Evolutionary conservation across 2,329 filamentous ascomycete genomes (phyloP).

Genomic region (Fusarium continuum): DNA sequence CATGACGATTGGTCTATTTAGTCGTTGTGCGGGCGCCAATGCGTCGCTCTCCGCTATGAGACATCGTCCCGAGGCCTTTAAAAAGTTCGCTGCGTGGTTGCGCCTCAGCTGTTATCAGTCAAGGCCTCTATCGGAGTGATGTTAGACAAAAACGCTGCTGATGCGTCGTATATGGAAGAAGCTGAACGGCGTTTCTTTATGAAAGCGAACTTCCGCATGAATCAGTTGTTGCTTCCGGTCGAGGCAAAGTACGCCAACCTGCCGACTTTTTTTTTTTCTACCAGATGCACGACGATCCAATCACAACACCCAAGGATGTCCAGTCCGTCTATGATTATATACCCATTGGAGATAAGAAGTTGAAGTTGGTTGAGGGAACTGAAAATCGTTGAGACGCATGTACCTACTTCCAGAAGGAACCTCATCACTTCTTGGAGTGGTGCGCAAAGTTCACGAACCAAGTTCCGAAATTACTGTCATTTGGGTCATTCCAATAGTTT

Average conservation of each 20-base stretch:
- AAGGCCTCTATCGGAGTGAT: slow-evolving; percentile 1
- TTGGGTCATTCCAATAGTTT: not conserved
- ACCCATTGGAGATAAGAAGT: slow-evolving; percentile 12
- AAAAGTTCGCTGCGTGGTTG: slow-evolving; percentile 25
- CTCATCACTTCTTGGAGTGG: slow-evolving; percentile 30
- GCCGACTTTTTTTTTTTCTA: slow-evolving; percentile 27
- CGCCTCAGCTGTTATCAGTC: slow-evolving; percentile 15
- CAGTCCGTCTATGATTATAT: slow-evolving; percentile 32
- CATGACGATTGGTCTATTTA: slow-evolving; percentile 26
- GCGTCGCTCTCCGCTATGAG: slow-evolving; percentile 15
- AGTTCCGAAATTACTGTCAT: fast-evolving
- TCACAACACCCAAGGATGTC: slow-evolving; percentile 18
- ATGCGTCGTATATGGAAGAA: slow-evolving; percentile 23
- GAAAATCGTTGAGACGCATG: slow-evolving; percentile 23
- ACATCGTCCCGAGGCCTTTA: slow-evolving; percentile 13
- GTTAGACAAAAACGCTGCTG: slow-evolving; percentile 1
- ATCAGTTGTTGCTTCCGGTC: not conserved
- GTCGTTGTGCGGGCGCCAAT: slow-evolving; percentile 24
- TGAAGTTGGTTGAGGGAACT: slow-evolving; percentile 24
- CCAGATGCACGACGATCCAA: slow-evolving; percentile 17
- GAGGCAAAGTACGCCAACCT: slow-evolving; percentile 24
- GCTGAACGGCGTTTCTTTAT: slow-evolving; percentile 20
- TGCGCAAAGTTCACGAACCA: slow-evolving; percentile 20
- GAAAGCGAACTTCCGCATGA: slow-evolving; percentile 27
- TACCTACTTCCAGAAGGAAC: slow-evolving; percentile 26